Evolutionary conservation across 805 yeast species (phyloP), one percentile per base, ranked within the genome.

Genomic region (Priceomyces fermenticarens): DNA sequence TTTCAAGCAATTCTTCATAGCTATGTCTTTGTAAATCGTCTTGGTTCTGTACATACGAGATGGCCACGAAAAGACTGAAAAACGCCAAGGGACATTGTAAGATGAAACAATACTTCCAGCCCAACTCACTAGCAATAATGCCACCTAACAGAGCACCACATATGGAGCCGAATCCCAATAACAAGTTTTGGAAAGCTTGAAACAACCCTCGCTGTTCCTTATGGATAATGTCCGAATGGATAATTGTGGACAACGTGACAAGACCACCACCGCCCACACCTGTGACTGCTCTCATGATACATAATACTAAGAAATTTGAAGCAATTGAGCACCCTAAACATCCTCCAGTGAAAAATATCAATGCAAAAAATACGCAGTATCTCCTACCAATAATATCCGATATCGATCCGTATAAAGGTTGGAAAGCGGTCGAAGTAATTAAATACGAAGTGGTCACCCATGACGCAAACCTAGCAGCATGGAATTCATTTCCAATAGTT

Each of bases 81-180:
- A 72, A 16, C 14, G 80, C 66, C 13, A 77, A 58, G n/a, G 84
- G 80, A 9, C 76, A 67, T 53, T 81, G 83, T 30, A 70, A 45
- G 17, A 70, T 48, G 52, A 80, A 80, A 2, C 83, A 79, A 62
- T 66, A 68, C 55, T 89, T 68, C 95, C 95, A 86, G 10, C 87
- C 86, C 32, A 70, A 60, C 32, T 51, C 57, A 7, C 65, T 63
- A 26, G 82, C 73, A 38, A 82, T 62, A 15, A 73, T 47, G 1
- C 89, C 88, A 23, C 84, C 85, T 32, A 79, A 53, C 3, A 77
- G 56, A 1, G 89, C 90, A 11, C 95, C 95, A 35, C 75, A 58
- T 0, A 85, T 82, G 2, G 88, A 82, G 3, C 73, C 73, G 27
- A 55, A 36, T 5, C 72, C 73, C 27, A 59, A 44, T 15, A 62